These are phyloP conservation scores for Bjerkandera adusta DNA, from an alignment of 1,284 basidiomycete species.

Conservation along the genomic window DNA sequence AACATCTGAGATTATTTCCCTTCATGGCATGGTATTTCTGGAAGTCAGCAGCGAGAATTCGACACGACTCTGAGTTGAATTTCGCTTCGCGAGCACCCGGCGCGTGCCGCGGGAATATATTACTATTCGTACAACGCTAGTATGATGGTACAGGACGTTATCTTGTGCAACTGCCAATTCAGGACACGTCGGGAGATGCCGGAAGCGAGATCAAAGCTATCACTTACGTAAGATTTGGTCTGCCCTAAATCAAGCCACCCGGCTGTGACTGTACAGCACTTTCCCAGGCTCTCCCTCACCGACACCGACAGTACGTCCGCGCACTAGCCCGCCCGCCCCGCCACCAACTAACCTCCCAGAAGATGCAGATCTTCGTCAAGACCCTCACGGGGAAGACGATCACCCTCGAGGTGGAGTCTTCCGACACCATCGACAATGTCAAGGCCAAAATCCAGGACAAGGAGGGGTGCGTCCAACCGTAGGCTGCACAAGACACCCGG, in stretches of 20 bases:
- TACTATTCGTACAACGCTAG: no score
- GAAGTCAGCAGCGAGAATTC: no score
- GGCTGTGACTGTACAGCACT: slow-evolving; percentile 41
- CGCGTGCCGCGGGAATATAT: no score
- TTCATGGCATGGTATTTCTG: no score
- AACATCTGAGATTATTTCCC: no score
- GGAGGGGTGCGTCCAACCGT: slow-evolving; percentile 64
- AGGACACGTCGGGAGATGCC: no score
- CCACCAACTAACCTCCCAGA: slow-evolving; percentile 29
- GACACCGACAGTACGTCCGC: slow-evolving; percentile 25
- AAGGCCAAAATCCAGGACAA: slow-evolving; percentile 92
- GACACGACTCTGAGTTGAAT: no score
- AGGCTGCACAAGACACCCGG: not conserved
- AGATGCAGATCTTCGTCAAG: slow-evolving; percentile 96
- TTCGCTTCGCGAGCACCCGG: no score
- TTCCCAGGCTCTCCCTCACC: slow-evolving; percentile 30
- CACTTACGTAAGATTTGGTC: no score
- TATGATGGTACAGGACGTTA: no score
- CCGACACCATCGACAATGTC: slow-evolving; percentile 94
- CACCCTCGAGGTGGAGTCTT: slow-evolving; percentile 97
- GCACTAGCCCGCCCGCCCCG: slow-evolving; percentile 17
- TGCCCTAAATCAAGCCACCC: slow-evolving; percentile 45
- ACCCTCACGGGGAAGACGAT: slow-evolving; percentile 98
- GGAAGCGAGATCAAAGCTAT: no score
- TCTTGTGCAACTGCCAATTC: no score